Percentiles rank a stretch among this genome's conserved stretches.
Conservation (phyloP, 306 rosid genomes). For the Citrullus colocynthis region DNA sequence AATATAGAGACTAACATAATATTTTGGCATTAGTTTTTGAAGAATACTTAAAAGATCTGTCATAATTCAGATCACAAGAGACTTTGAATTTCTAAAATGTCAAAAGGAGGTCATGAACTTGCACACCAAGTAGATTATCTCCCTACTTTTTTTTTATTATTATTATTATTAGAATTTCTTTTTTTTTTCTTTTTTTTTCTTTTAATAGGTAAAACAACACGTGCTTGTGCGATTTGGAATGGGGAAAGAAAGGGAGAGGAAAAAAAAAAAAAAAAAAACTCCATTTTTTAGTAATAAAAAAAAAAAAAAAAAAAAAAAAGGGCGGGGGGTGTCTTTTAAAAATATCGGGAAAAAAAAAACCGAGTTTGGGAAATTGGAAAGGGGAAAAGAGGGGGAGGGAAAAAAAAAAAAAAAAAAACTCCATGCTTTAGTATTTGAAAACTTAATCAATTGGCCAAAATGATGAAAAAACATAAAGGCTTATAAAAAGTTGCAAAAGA, state of each 20-base stretch:
- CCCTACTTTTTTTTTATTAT: not conserved
- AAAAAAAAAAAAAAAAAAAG: not conserved
- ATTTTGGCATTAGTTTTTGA: too few species aligned
- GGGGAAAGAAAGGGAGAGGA: too few species aligned
- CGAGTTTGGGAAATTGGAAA: too few species aligned
- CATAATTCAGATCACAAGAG: not conserved
- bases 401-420: not conserved
- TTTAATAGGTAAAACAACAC: not conserved
- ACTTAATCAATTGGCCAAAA: not conserved
- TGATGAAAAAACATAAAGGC: not conserved
- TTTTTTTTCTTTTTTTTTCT: too few species aligned
- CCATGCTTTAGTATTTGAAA: not conserved
- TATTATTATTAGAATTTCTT: too few species aligned
- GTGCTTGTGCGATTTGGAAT: not conserved
- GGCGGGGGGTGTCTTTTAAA: too few species aligned
- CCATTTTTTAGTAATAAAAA: not conserved
- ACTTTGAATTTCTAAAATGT: not conserved
- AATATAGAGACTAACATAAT: too few species aligned
- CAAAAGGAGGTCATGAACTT: not conserved
- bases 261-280: not conserved
- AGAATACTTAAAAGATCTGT: not conserved
- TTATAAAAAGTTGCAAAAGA: too few species aligned
- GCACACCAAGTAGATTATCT: not conserved
- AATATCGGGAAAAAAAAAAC: too few species aligned
- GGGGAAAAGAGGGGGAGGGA: too few species aligned